Evolutionary conservation across 306 rosid species (phyloP), one percentile per base, ranked within the genome.

Genomic region (Gastrolobium bilobum): DNA sequence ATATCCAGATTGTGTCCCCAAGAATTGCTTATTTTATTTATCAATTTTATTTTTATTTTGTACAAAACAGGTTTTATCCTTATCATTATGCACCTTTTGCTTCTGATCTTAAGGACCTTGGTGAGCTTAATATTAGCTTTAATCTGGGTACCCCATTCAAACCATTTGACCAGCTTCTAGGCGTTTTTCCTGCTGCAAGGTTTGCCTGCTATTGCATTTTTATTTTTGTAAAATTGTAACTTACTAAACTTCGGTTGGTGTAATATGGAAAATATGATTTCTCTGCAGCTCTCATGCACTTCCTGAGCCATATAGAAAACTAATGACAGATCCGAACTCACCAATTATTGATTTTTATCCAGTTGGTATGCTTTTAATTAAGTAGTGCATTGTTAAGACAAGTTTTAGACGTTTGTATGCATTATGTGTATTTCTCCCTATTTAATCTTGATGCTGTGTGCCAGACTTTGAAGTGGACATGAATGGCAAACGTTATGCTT

Each of bases 161-260:
- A 87, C 99, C 99, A 42, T 96, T 93, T 84, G 89, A 96, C 86
- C 99, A 96, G 90, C 97, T 96, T 61, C 83, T 96, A 56, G 99
- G 98, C 68, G 99, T 93, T 67, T 96, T 96, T 58, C 99, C 99
- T 63, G 97, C 98, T 68, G 99, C 99, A 67, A 96, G 99, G 99
- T 96, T 40, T 56, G 78, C 43, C 54, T 8, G 20, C 43, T 29
- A 26, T 51, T 20, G 58, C 26, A 63, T 72, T 71, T 53, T 37
- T 30, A 3, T 75, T 51, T n/a, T 34, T 7, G n/a, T 38, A 14
- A 20, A 61, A 37, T 65, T 78, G 15, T 35, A 35, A 57, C 63
- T 20, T 52, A 1, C 52, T 57, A 15, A 75, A 54, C 2, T 38
- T 38, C 7, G 20, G 65, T 65, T 71, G 10, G 35, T 63, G 13